Base-by-base conservation (phyloP, 306 rosid genomes). In the Cucumis hystrix region DNA sequence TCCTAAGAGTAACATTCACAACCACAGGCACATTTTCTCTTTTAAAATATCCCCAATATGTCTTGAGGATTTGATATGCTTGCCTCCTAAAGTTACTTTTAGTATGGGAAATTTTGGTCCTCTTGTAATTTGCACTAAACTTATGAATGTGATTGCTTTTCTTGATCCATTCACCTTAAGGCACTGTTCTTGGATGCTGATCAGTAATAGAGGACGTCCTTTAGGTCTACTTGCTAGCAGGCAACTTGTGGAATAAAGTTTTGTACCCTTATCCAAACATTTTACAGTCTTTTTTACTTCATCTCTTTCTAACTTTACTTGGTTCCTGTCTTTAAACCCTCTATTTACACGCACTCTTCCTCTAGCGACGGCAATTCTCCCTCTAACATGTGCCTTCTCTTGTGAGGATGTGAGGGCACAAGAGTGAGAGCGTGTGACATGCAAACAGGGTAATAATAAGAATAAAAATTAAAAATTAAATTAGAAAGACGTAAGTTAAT, bases 81-180 rank as follows among this genome's bases (percentile, higher is more conserved):
- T 92, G 63, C 93, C 96, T 43, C 93, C 88, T 14, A 87, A 83
- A 68, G 86, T 89, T 49, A 84, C 86, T 10, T 69, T 57, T 55
- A 85, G 89, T 82, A 79, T 90, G 78, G 96, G 97, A 73, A 87
- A 89, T 83, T 72, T 89, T 15, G 89, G 97, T 37, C 97, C 93
- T 62, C 67, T 87, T 43, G 93, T 92, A 82, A 86, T 92, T 56
- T 90, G 96, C 78, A 92, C 97, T 0, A 84, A 89, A 82, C 86
- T 92, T 77, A 87, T 90, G 28, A 90, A 83, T 79, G 78, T 80
- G 62, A 84, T 90, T 84, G 88, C 93, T 49, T 84, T 90, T 74
- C 87, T 90, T 52, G 96, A 92, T 83, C 96, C 92, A 33, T 52
- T 87, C 37, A 88, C 97, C 62, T 57, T 86, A 82, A 84, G 87